Evolutionary conservation across 192 early-diverging fungal species (phyloP), one percentile per base, ranked within the genome.

Genomic region (Chytriomyces sp.): DNA sequence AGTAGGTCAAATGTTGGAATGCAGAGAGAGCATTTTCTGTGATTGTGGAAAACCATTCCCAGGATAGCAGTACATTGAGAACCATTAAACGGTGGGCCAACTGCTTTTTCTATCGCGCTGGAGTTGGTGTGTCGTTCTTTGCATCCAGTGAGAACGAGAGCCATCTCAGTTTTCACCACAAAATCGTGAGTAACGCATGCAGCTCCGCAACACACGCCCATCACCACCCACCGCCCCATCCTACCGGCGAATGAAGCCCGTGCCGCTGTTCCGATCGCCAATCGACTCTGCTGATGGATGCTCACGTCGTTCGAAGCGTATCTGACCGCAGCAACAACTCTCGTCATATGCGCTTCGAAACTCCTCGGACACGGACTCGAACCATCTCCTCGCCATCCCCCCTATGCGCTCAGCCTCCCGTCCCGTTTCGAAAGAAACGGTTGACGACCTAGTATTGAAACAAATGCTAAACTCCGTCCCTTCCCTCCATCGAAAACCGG

Each of bases 151-250:
- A 20, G 0, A 2, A 57, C 5, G 53, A 1, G 3, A n/a, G 53
- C 53, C 53, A 20, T 57, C 20, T 3, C 53, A 57, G 50, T 10
- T 18, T 67, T 67, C 24, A 10, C 6, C 45, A n/a, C 66, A 47
- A 67, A 67, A 67, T 67, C 66, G 66, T 67, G 66, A 28, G 66
- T 67, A 45, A 9, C 66, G 53, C 53, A 57, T 57, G 20, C 53
- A 57, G 53, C 53, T 57, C 16, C 53, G 3, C 53, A 11, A 46
- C 16, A 10, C 46, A 1, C 66, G 10, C 28, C 46, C 66, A 35
- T 46, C 66, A 26, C 66, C 16, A 13, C 28, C 26, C 66, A 57
- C 53, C 53, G 11, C 46, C 66, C 66, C 66, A 43, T n/a, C 66
- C 46, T 10, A 5, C 7, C 44, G 53, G 2, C 53, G 16, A 57